Evolutionary conservation across 1,284 basidiomycete species (phyloP), one percentile per base, ranked within the genome.

Genomic region (Abortiporus biennis): DNA sequence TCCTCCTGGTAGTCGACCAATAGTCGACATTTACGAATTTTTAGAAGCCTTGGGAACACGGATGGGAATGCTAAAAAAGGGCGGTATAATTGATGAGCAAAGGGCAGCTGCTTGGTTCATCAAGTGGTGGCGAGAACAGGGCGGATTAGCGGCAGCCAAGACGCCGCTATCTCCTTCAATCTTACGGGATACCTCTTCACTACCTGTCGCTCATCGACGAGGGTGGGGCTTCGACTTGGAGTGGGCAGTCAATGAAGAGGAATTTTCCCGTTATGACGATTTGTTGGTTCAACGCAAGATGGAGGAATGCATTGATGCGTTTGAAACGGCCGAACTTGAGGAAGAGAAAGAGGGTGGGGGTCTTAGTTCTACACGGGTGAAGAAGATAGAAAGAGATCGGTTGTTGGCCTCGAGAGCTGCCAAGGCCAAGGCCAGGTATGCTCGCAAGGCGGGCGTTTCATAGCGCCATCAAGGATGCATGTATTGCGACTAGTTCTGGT

Each of bases 161-260:
- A 63, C 66, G n/a, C 62, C 65, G 17, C 62, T 64, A 34, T 58
- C 61, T 34, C 46, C 56, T 15, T 45, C 33, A 36, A 19, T 45
- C 51, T 8, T 49, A 15, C 15, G n/a, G 16, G 12, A 9, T 30
- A 15, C 16, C 12, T 16, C n/a, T 12, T 8, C 8, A 30, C 23
- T 42, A 23, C 34, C 40, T 19, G 40, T 43, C 12, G 45, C 50
- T 33, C 51, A 56, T 30, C 63, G 63, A 13, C 65, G 63, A 11
- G 84, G 84, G 2, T 90, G 86, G 86, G 86, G 86, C 36, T 87
- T 90, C 54, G 86, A 90, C 62, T 76, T 90, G 45, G 78, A 88
- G 58, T 89, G 87, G 84, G 52, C 50, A 6, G 53, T 62, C 12
- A 56, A 58, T 13, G 43, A 47, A 16, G 53, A 47, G 22, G 61